A percentile compares a stretch with the other conserved stretches of the same genome.
Evolutionary conservation across 179 eudicot genomes (phyloP).

Genomic region (Corrigiola litoralis): DNA sequence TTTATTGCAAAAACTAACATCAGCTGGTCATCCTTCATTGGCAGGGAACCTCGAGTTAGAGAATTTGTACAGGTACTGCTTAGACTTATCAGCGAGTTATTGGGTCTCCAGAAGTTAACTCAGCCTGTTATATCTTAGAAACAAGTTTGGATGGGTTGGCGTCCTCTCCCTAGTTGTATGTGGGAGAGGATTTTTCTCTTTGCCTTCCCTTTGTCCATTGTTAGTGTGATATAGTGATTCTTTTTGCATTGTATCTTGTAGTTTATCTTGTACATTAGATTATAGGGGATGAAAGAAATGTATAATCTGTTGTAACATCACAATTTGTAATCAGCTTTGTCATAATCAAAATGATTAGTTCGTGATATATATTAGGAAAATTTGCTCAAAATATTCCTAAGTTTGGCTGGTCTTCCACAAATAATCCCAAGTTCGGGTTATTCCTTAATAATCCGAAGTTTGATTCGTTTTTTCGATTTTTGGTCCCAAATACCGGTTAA

Average conservation of each 20-base stretch:
- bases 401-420: not conserved
- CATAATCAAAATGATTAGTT: not conserved
- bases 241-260: slow-evolving; percentile 13
- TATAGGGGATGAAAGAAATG: slow-evolving; percentile 10
- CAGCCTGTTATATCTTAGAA: slow-evolving; percentile 21
- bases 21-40: slow-evolving; percentile 11
- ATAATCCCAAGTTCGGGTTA: too few species aligned
- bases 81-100: slow-evolving; percentile 53
- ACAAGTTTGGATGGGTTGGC: not conserved
- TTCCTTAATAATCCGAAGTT: too few species aligned
- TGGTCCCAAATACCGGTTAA: too few species aligned
- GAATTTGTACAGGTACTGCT: slow-evolving; percentile 77
- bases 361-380: not conserved
- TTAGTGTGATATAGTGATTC: slow-evolving; percentile 25
- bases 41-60: slow-evolving; percentile 81
- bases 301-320: slow-evolving; percentile 20
- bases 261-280: slow-evolving; percentile 23
- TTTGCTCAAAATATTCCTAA: not conserved
- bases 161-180: not conserved
- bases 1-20: slow-evolving; percentile 3
- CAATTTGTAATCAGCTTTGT: not conserved
- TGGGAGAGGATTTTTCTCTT: slow-evolving; percentile 21
- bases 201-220: slow-evolving; percentile 16
- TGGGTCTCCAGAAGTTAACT: slow-evolving; percentile 55
- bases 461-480: too few species aligned